Evolutionary conservation across 2,329 filamentous ascomycete genomes (phyloP).

Genomic region (Pseudofabraea citricarpa): DNA sequence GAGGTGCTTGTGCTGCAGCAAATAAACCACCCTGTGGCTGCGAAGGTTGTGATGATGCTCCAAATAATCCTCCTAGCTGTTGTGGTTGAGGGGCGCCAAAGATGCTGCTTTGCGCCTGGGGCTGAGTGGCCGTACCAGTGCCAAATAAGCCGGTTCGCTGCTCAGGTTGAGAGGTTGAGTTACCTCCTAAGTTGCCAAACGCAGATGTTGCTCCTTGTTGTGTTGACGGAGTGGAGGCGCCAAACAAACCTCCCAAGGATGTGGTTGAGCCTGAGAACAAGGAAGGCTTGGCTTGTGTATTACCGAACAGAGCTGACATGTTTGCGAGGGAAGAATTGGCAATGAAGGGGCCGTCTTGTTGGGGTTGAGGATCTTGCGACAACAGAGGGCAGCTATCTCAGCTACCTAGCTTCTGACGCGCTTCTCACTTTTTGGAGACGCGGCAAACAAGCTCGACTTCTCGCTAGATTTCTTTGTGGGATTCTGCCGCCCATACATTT

Average conservation of each 20-base stretch:
- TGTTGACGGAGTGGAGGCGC: not conserved
- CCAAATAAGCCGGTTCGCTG: slow-evolving; percentile 7
- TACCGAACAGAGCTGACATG: slow-evolving; percentile 16
- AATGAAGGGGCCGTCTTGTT: no score
- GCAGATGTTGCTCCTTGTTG: slow-evolving; percentile 8
- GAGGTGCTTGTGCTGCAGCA: slow-evolving; percentile 16
- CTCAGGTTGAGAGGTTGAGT: not conserved
- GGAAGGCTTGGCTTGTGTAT: slow-evolving; percentile 2
- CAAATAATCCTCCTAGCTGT: slow-evolving; percentile 19
- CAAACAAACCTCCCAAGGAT: slow-evolving; percentile 7
- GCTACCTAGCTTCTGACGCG: no score
- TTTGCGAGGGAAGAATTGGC: slow-evolving; percentile 3
- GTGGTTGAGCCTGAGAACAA: slow-evolving; percentile 5
- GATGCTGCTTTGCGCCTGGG: slow-evolving; percentile 22
- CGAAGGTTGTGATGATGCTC: slow-evolving; percentile 13
- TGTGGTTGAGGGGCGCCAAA: slow-evolving; percentile 28
- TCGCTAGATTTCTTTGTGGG: no score
- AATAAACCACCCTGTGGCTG: slow-evolving; percentile 19
- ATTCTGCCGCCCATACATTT: no score
- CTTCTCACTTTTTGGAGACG: no score
- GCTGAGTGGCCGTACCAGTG: slow-evolving; percentile 5
- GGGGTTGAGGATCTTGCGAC: no score
- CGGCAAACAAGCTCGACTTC: no score
- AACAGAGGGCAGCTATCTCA: no score
- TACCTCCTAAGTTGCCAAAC: slow-evolving; percentile 13